A percentile compares a stretch with the other conserved stretches of the same genome.
Evolutionary conservation across 2,329 filamentous ascomycete genomes (phyloP).

Genomic region (Hypoxylon rubiginosum): DNA sequence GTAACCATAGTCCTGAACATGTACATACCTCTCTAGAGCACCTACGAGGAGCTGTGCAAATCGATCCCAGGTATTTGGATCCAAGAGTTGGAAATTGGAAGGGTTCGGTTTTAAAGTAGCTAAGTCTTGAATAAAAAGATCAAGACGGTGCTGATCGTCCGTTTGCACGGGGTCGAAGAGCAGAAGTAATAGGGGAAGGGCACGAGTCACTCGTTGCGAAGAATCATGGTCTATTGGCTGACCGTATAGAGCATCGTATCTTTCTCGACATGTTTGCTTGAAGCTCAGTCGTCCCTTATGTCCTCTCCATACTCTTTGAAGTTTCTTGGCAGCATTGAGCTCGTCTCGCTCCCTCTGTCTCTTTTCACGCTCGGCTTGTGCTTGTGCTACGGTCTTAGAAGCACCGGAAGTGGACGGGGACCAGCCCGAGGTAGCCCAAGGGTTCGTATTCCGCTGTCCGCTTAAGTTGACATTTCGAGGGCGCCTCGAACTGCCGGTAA

Average conservation of each 20-base stretch:
- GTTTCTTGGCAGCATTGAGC: constrained; percentile 76
- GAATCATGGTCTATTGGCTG: constrained; percentile 52
- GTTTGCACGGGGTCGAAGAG: constrained; percentile 61
- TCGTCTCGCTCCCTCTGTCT: constrained; percentile 85
- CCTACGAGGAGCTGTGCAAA: constrained; percentile 47
- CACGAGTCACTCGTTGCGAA: constrained; percentile 48
- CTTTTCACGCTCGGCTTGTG: constrained; percentile 85
- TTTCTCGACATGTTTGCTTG: constrained; percentile 67
- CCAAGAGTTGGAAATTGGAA: constrained; percentile 38
- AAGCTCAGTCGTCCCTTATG: constrained; percentile 72
- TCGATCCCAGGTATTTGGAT: constrained; percentile 42
- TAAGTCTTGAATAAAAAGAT: constrained; percentile 61
- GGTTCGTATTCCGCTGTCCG: constrained; percentile 80
- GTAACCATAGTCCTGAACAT: background rate
- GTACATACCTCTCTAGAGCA: constrained; percentile 48
- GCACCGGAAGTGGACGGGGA: constrained; percentile 71
- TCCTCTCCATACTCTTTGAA: constrained; percentile 89
- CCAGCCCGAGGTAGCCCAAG: constrained; percentile 77
- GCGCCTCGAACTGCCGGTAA: constrained; percentile 87
- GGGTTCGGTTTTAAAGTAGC: constrained; percentile 19
- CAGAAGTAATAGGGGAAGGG: constrained; percentile 63
- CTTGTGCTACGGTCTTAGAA: constrained; percentile 84
- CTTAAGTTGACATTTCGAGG: constrained; percentile 95
- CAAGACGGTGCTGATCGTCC: constrained; percentile 65
- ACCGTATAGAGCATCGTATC: constrained; percentile 73